Conservation (phyloP, 177 flowering plant species). For the Telopea speciosissima region DNA sequence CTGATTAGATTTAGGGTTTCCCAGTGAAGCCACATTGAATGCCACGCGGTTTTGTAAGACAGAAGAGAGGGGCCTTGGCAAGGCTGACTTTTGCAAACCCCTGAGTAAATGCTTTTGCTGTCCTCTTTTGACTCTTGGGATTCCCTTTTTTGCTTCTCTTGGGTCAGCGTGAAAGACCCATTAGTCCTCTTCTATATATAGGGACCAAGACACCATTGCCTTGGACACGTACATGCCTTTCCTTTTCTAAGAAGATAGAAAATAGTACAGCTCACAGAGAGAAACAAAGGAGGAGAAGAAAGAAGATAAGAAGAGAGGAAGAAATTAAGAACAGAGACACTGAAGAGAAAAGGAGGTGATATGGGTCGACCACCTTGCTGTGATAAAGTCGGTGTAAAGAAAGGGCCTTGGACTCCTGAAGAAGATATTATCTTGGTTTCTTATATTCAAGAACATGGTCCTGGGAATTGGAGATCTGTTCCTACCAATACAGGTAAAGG, state of each 20-base stretch:
- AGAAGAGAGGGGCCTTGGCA: conserved; percentile 12
- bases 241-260: conserved; percentile 1
- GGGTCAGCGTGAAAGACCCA: conserved; percentile 15
- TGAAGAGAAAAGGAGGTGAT: not conserved
- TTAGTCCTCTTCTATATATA: conserved; percentile 6
- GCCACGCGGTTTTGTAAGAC: conserved; percentile 42
- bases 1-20: conserved; percentile 3
- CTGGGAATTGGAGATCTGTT: conserved; percentile 86
- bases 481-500: conserved; percentile 68
- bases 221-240: conserved; percentile 6
- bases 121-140: conserved; percentile 26
- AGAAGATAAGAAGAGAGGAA: not conserved
- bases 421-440: conserved; percentile 77
- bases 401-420: conserved; percentile 91
- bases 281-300: not conserved
- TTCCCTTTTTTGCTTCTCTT: not conserved
- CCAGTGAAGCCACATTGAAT: conserved; percentile 26
- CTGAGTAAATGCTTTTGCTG: conserved; percentile 31
- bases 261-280: not conserved
- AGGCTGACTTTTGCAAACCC: conserved; percentile 29
- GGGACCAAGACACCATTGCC: not conserved
- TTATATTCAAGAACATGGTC: conserved; percentile 79
- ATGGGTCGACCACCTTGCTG: conserved; percentile 90
- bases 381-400: conserved; percentile 67
- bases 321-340: not conserved